Evolutionary conservation across 208 protist genomes (phyloP).

Genomic region (Naegleria gruberi): DNA sequence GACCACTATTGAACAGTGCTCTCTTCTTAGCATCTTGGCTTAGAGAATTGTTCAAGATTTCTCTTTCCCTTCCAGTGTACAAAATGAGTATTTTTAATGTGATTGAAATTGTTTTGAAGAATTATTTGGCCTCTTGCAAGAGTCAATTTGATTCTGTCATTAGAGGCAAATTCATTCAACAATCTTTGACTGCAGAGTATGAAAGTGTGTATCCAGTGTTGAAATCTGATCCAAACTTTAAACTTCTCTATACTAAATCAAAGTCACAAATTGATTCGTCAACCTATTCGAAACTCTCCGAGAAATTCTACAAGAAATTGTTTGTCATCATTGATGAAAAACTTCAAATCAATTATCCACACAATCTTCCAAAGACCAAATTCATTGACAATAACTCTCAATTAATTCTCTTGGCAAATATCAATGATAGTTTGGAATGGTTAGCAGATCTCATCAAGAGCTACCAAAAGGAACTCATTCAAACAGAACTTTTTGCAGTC

Average conservation of each 20-base stretch:
- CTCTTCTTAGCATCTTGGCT: not conserved
- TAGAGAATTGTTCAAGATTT: not conserved
- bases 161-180: not conserved
- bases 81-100: not conserved
- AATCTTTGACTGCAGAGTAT: not conserved
- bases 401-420: not conserved
- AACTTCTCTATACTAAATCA: not conserved
- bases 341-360: not conserved
- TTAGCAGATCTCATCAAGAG: not conserved
- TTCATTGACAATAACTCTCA: not conserved
- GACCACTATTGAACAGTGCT: not conserved
- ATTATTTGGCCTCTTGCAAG: not conserved
- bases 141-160: not conserved
- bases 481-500: no score
- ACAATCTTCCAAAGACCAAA: not conserved
- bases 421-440: constrained; percentile 16
- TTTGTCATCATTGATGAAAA: not conserved
- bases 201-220: not conserved
- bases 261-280: not conserved
- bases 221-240: not conserved
- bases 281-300: not conserved
- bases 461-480: not conserved
- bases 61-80: not conserved
- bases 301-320: not conserved
- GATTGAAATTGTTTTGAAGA: constrained; percentile 12